These are phyloP conservation scores for Camelina sativa DNA, from an alignment of 345 rosid genomes.

Conservation along the genomic window DNA sequence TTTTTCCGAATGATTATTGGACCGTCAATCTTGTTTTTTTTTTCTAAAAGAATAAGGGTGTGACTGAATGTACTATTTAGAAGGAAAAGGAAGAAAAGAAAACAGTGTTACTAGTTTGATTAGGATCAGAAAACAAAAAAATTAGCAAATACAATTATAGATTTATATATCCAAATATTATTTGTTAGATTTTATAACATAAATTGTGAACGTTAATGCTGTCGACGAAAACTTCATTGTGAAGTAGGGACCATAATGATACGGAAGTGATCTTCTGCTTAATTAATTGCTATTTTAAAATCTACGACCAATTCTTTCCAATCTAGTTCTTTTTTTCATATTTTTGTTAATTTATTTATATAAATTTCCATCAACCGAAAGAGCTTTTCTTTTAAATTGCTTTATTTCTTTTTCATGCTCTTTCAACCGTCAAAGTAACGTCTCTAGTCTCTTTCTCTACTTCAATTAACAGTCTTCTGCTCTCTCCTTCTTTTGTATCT, in stretches of 20 bases:
- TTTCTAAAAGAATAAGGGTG: no score
- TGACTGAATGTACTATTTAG: no score
- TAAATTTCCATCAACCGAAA: constrained; percentile 48
- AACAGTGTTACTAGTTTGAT: neutral
- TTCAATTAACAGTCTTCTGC: constrained; percentile 29
- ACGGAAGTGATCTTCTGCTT: constrained; percentile 43
- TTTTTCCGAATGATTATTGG: neutral
- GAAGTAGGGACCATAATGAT: constrained; percentile 48
- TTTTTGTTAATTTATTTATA: constrained; percentile 15
- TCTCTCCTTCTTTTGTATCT: neutral
- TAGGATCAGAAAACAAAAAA: neutral
- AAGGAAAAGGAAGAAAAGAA: neutral
- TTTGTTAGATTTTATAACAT: constrained; percentile 8
- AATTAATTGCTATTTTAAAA: constrained; percentile 28
- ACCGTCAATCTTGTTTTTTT: neutral
- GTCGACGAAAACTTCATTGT: constrained; percentile 32
- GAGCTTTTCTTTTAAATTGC: constrained; percentile 41
- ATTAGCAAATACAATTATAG: neutral
- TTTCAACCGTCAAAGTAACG: constrained; percentile 46
- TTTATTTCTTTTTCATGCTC: constrained; percentile 38
- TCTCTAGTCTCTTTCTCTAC: constrained; percentile 32
- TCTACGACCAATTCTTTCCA: constrained; percentile 31
- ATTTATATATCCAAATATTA: neutral
- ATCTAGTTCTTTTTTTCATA: constrained; percentile 14
- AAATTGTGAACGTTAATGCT: constrained; percentile 23